A percentile compares a stretch with the other conserved stretches of the same genome.
phyloP scores from a whole-genome alignment of 192 early-diverging fungal species.

The Rhizoclosmatium globosum region DNA sequence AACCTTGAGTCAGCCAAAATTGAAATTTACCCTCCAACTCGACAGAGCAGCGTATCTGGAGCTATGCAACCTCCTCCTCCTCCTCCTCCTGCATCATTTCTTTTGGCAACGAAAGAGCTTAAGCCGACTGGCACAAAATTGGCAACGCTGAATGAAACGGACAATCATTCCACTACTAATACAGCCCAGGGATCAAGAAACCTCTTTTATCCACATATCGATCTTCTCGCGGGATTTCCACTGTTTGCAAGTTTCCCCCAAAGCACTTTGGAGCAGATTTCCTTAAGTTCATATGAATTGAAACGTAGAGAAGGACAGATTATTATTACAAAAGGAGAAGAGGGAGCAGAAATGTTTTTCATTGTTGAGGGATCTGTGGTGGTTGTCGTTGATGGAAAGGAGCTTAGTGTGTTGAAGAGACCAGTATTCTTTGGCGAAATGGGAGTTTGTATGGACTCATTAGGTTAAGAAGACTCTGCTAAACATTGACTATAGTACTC shows the following conservation, averaged over 20 bases:
- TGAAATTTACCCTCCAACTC: neutral
- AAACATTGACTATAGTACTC: constrained; percentile 1
- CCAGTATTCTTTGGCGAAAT: constrained; percentile 51
- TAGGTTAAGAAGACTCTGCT: neutral
- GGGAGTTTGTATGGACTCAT: constrained; percentile 44
- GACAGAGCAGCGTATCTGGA: neutral
- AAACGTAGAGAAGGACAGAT: constrained; percentile 38
- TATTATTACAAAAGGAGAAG: constrained; percentile 52
- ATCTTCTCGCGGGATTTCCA: constrained; percentile 43
- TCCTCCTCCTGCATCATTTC: neutral
- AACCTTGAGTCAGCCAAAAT: neutral
- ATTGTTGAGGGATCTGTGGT: constrained; percentile 39
- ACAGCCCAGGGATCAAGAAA: neutral
- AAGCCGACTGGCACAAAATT: neutral
- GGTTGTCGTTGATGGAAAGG: constrained; percentile 30
- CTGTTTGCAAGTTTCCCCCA: constrained; percentile 50
- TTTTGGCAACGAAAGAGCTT: neutral
- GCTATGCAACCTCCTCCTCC: neutral
- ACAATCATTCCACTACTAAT: neutral
- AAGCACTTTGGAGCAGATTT: constrained; percentile 39
- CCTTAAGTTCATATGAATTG: constrained; percentile 38
- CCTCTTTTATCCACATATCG: neutral
- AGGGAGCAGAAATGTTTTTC: constrained; percentile 52
- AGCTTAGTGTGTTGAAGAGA: constrained; percentile 16
- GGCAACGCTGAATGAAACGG: neutral